Base-by-base conservation (phyloP, 108 stramenopile species). In the Skeletonema grethae region DNA sequence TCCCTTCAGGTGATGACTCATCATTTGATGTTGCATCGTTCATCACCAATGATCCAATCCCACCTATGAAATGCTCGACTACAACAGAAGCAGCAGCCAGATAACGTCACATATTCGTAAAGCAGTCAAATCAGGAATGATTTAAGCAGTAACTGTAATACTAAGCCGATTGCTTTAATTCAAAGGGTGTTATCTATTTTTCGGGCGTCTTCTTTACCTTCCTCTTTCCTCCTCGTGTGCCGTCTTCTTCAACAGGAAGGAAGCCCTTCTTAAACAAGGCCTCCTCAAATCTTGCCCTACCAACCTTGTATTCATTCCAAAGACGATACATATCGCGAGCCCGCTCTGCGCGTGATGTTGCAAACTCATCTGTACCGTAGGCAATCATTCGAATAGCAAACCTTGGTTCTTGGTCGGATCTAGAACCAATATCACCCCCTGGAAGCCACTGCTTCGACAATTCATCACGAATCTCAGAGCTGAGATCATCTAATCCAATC, bases 271-370 rank as follows among this genome's bases (percentile, higher is more conserved):
- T 84, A 69, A 89, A 94, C 67, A 94, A 63, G 18, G 81, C 73
- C 67, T 94, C 93, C 75, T 91, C 93, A 63, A 91, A 92, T 53
- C 77, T 85, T 9, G 93, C 93, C 70, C 89, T 83, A 57, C 82
- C 84, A 9, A 88, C 83, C 82, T 92, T 94, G 57, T 88, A 86
- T 65, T 75, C 79, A 72, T 89, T 92, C 93, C 90, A 94, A 10
- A 89, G 77, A 13, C 76, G 62, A 66, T 83, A 91, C 68, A 94
- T 57, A 56, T 71, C 81, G 13, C 89, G 76, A 24, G 90, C 85
- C 48, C 82, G 57, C 58, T 86, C 72, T 38, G 85, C 67, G 10
- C 83, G 76, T 7, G 86, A 45, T 10, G 84, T 78, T 15, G 84
- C 84, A 70, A 77, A 89, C 63, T 80, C 82, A 67, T 88, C 88